Evolutionary conservation across 352 stramenopile species (phyloP), one percentile per base, ranked within the genome.

Genomic region (Pythium scleroteichum): DNA sequence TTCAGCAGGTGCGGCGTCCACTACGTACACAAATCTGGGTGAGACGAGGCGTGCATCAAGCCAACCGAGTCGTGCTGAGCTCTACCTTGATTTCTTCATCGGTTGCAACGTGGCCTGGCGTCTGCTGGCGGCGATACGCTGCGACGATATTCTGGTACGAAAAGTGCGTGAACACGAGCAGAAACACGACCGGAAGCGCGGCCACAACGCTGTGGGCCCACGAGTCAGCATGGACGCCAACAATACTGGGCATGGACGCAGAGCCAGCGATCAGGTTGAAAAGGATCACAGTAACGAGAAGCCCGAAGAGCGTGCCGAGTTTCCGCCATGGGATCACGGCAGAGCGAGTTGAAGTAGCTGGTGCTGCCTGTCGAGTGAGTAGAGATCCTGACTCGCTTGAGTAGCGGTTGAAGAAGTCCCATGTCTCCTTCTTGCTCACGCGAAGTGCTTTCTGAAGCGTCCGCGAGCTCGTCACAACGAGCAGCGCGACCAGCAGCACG

Each of bases 181-280:
- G 60, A 24, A 82, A 69, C 20, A 92, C 85, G 39, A 73, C 69
- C 8, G 79, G 79, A 14, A 89, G 33, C 17, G 73, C 66, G 22
- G 74, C 59, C 4, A 94, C 60, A 38, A 93, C 48, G 60, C 86
- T 89, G 59, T 93, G 97, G 4, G 76, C 42, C 20, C 61, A 70
- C 8, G 87, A 95, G 24, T 79, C 84, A 58, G 90, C 96, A 32
- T 74, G 58, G 49, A 98, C 90, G 19, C 94, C 92, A 24, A 98
- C 32, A 12, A 94, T 92, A 60, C 79, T 96, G 20, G 83, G 69
- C 47, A 97, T 96, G 17, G 76, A 77, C 20, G 81, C 74, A 40
- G 89, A 90, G 39, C 93, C 95, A 53, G 96, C 92, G 24, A 98
- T 82, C 13, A 98, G 52, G 64, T 97, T 98, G 46, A 98, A 86